Base-by-base conservation (phyloP, 23 red algal species). In the Gracilariopsis chorda region DNA sequence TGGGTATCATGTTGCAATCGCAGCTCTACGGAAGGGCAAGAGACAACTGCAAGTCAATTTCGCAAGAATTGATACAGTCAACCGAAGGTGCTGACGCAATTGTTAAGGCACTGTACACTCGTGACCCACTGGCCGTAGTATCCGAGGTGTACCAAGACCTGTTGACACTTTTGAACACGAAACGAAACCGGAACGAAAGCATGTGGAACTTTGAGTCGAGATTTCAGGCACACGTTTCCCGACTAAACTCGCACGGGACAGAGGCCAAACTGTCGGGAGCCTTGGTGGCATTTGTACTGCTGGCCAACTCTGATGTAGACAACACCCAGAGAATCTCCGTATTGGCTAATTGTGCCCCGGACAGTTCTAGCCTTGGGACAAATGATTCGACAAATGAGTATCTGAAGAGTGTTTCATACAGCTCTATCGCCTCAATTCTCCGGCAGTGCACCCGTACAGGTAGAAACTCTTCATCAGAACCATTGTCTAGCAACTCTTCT, bases 381-480 rank as follows among this genome's bases (percentile, higher is more conserved):
- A 37, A 5, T 43, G 28, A 46, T 34, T 28, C 3, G 11, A 82
- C 78, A 41, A 33, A 82, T 7, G 78, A 82, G 19, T 82, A 82
- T 36, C n/a, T 82, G 16, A 59, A 23, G 16, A 51, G 48, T 35
- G 51, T 59, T 34, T 19, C 20, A 34, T 59, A 58, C 45, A 51
- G 60, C 12, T n/a, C 43, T 30, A 82, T 82, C 41, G 78, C 78
- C 2, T 43, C 78, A 37, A 28, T 58, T 33, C 78, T 82, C 25
- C 78, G 78, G 11, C 48, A 82, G 60, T 82, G 78, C 37, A 28
- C n/a, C n/a, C n/a, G n/a, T n/a, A n/a, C n/a, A n/a, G n/a, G n/a
- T n/a, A n/a, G n/a, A n/a, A n/a, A 40, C 21, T 11, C n/a, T 27
- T 19, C 55, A 4, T 27, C 55, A 9, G 48, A 12, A 10, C 17